These are phyloP conservation scores for Chloroidium sp. DNA, from an alignment of 163 green algal genomes.

Conservation along the genomic window DNA sequence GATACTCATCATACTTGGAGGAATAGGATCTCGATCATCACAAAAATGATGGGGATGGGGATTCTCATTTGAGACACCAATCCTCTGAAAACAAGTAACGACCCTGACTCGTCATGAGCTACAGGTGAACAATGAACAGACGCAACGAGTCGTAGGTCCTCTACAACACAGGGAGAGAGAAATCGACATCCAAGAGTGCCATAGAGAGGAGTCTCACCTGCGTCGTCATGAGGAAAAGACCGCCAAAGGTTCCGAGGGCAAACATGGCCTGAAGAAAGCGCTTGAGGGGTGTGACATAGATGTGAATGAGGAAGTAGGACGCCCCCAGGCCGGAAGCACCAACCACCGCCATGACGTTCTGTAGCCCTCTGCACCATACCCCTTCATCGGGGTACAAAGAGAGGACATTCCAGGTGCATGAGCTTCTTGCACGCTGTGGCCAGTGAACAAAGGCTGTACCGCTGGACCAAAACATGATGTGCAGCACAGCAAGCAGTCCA, in stretches of 20 bases:
- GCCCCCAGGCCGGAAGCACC: conserved; percentile 57
- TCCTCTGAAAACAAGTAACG: no score
- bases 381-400: background rate
- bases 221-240: conserved; percentile 28
- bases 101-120: no score
- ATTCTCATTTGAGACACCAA: no score
- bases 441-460: background rate
- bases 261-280: conserved; percentile 43
- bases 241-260: conserved; percentile 27
- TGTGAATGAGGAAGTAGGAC: conserved; percentile 79
- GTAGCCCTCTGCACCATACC: conserved; percentile 11
- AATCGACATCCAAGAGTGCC: no score
- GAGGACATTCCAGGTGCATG: background rate
- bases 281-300: conserved; percentile 79
- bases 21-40: no score
- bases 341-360: conserved; percentile 13
- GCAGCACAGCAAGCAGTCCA: background rate
- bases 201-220: conserved; percentile 22
- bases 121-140: no score
- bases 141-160: no score
- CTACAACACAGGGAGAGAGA: no score
- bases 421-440: background rate
- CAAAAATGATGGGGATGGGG: no score
- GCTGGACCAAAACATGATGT: no score
- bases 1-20: no score